Evolutionary conservation across 2,329 filamentous ascomycete genomes (phyloP).

Genomic region (Akanthomyces muscarius): DNA sequence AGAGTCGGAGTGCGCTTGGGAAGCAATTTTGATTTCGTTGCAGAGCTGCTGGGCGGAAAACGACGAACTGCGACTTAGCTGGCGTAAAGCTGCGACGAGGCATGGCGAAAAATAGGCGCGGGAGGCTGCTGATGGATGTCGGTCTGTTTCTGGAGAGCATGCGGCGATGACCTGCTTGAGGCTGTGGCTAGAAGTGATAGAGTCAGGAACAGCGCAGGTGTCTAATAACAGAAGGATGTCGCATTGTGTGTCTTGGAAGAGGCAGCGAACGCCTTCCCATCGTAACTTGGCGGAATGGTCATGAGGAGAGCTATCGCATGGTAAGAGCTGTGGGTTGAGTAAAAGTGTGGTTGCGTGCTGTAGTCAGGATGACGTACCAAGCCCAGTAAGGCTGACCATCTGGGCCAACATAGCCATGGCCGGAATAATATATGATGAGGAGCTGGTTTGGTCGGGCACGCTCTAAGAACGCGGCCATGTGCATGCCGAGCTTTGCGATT

Average conservation of each 20-base stretch:
- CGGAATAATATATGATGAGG: conserved; percentile 62
- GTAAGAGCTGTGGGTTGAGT: conserved; percentile 32
- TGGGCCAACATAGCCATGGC: conserved; percentile 53
- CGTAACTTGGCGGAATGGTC: conserved; percentile 58
- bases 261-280: conserved; percentile 59
- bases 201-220: conserved; percentile 54
- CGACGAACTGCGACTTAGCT: conserved; percentile 46
- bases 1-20: conserved; percentile 36
- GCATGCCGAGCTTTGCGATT: conserved; percentile 57
- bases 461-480: conserved; percentile 57
- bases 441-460: conserved; percentile 55
- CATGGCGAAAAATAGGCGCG: conserved; percentile 55
- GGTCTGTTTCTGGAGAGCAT: conserved; percentile 42
- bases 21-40: conserved; percentile 49
- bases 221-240: conserved; percentile 61
- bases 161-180: conserved; percentile 61
- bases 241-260: conserved; percentile 59
- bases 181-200: conserved; percentile 49
- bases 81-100: conserved; percentile 51
- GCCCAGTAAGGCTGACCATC: conserved; percentile 64
- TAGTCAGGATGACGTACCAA: conserved; percentile 43
- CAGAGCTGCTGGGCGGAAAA: conserved; percentile 55
- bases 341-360: conserved; percentile 17
- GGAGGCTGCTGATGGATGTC: conserved; percentile 32
- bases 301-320: conserved; percentile 45